Conservation (phyloP, 2,329 filamentous ascomycete species). For the Colletotrichum agaves region DNA sequence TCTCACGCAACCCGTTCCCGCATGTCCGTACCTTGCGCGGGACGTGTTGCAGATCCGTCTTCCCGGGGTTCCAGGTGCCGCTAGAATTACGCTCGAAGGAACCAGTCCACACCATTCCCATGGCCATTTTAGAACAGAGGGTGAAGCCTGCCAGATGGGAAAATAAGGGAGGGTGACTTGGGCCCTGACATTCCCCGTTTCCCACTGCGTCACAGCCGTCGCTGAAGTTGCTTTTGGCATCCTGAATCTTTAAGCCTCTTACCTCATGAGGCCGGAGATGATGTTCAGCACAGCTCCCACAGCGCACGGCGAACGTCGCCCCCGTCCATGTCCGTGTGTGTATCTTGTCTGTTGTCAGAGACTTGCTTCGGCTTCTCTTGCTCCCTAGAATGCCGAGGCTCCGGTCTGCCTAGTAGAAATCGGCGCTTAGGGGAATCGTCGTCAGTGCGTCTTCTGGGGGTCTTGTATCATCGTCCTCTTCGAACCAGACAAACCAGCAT, state of each 20-base stretch:
- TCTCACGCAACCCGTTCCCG: slow-evolving; percentile 17
- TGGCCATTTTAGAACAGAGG: no score
- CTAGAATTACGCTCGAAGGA: slow-evolving; percentile 24
- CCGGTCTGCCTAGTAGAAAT: background rate
- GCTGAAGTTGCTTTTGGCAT: background rate
- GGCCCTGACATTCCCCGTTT: background rate
- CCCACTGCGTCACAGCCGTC: background rate
- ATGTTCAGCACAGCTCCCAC: background rate
- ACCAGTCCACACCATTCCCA: background rate
- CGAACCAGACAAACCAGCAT: background rate
- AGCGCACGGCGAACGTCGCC: background rate
- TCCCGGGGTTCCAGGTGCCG: slow-evolving; percentile 34
- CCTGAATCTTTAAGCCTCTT: slow-evolving; percentile 2
- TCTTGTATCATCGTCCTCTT: background rate
- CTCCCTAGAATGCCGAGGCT: slow-evolving; percentile 36
- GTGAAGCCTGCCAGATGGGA: no score
- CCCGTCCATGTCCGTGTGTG: slow-evolving; percentile 40
- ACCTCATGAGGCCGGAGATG: background rate
- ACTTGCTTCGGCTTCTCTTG: slow-evolving; percentile 52
- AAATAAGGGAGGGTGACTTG: background rate
- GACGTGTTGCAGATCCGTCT: slow-evolving; percentile 33
- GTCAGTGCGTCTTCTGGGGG: slow-evolving; percentile 23
- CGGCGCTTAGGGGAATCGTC: background rate
- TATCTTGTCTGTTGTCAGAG: slow-evolving; percentile 48
- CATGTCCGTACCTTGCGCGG: slow-evolving; percentile 30